Percentiles rank a stretch among this genome's conserved stretches.
phyloP scores from a whole-genome alignment of 2,329 filamentous ascomycete species.

The Aspergillus clavatus region DNA sequence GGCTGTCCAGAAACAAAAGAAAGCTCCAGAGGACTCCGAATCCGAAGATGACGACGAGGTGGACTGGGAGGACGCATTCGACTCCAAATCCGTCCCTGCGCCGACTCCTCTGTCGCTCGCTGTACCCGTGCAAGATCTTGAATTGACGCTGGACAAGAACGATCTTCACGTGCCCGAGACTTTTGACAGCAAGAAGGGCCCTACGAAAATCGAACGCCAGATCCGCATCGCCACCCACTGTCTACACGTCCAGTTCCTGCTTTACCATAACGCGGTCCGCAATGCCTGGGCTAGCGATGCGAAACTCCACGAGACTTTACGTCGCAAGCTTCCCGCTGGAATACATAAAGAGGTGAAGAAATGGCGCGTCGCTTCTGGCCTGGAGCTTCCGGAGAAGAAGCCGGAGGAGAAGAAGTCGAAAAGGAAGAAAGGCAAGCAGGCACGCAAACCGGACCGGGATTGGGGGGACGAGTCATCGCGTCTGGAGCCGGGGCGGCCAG shows the following conservation, averaged over 20 bases:
- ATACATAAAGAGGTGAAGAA: constrained; percentile 69
- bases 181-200: constrained; percentile 69
- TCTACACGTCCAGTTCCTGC: constrained; percentile 78
- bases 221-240: constrained; percentile 77
- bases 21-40: constrained; percentile 42
- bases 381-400: constrained; percentile 46
- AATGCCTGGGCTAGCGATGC: constrained; percentile 80
- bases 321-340: constrained; percentile 65
- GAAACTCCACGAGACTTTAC: constrained; percentile 68
- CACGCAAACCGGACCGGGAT: constrained; percentile 50
- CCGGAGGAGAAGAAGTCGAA: constrained; percentile 39
- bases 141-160: constrained; percentile 59
- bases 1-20: constrained; percentile 39
- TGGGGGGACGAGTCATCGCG: constrained; percentile 68
- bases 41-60: constrained; percentile 56
- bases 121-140: constrained; percentile 60
- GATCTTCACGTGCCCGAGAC: constrained; percentile 58
- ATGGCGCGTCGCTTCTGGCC: constrained; percentile 65
- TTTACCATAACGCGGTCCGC: constrained; percentile 83
- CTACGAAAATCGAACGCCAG: constrained; percentile 75
- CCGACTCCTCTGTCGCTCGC: constrained; percentile 39
- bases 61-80: constrained; percentile 56
- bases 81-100: constrained; percentile 31
- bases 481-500: constrained; percentile 64
- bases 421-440: constrained; percentile 39